phyloP scores from a whole-genome alignment of 148 eudicot genomes.

The Cornus suecica region DNA sequence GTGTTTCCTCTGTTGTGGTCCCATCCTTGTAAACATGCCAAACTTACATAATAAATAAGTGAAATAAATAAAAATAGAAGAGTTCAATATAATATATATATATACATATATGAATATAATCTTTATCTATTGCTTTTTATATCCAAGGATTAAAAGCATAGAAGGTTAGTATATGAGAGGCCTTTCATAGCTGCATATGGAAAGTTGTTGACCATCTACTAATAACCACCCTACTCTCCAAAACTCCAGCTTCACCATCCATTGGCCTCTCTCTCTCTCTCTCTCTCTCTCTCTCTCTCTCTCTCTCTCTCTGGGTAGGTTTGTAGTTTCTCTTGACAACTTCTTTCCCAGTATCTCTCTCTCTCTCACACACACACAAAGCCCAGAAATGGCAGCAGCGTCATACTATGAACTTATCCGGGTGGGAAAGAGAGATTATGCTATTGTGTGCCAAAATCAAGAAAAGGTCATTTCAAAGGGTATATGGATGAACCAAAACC shows the following conservation, averaged over 20 bases:
- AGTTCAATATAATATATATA: too few species aligned
- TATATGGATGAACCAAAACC: constrained; percentile 21
- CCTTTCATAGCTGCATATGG: background rate
- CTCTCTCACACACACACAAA: background rate
- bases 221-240: constrained; percentile 17
- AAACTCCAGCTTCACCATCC: constrained; percentile 25
- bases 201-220: background rate
- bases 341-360: background rate
- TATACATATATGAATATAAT: too few species aligned
- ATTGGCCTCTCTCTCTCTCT: background rate
- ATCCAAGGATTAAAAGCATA: too few species aligned
- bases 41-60: too few species aligned
- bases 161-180: background rate
- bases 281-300: background rate
- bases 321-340: background rate
- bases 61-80: too few species aligned
- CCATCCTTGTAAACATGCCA: too few species aligned
- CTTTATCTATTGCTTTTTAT: too few species aligned
- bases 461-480: constrained; percentile 21
- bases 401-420: background rate
- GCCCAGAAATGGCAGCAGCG: constrained; percentile 4
- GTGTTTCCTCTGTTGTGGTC: too few species aligned
- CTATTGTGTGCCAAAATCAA: background rate
- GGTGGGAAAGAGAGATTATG: background rate
- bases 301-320: constrained; percentile 2